phyloP scores from a whole-genome alignment of 331 rosid species.

The Stylosanthes scabra region DNA sequence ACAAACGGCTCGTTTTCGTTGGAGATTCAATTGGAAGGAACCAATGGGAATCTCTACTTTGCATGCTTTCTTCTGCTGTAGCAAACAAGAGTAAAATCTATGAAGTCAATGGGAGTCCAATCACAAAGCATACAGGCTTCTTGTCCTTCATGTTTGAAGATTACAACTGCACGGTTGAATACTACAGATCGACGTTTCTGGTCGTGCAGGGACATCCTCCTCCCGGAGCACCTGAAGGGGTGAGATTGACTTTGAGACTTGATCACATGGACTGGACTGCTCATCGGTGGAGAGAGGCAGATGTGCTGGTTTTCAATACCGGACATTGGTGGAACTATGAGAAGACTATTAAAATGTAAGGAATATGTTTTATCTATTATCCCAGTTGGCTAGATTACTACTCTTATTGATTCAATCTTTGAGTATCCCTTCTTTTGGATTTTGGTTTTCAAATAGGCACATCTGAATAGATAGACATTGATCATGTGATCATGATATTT shows the following conservation, averaged over 20 bases:
- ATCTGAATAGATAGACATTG: slow-evolving; percentile 16
- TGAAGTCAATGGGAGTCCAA: slow-evolving; percentile 81
- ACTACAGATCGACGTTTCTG: slow-evolving; percentile 84
- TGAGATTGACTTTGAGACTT: slow-evolving; percentile 62
- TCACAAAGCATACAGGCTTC: slow-evolving; percentile 81
- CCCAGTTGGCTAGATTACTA: slow-evolving; percentile 21
- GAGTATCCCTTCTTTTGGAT: slow-evolving; percentile 15
- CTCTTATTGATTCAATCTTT: slow-evolving; percentile 30
- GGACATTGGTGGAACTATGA: slow-evolving; percentile 94
- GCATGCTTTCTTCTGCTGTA: slow-evolving; percentile 78
- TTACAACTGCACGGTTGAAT: slow-evolving; percentile 86
- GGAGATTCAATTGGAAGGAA: slow-evolving; percentile 96
- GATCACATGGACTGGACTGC: slow-evolving; percentile 83
- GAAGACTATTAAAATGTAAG: slow-evolving; percentile 76
- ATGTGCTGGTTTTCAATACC: slow-evolving; percentile 79
- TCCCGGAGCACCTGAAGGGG: slow-evolving; percentile 57
- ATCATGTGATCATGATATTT: slow-evolving; percentile 13
- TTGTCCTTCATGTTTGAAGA: slow-evolving; percentile 76
- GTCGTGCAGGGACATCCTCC: slow-evolving; percentile 91
- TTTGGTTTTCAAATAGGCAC: background rate
- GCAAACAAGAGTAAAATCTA: slow-evolving; percentile 59
- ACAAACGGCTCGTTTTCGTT: slow-evolving; percentile 79
- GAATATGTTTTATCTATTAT: slow-evolving; percentile 6
- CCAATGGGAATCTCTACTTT: slow-evolving; percentile 97
- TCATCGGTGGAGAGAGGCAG: slow-evolving; percentile 71